Evolutionary conservation across 78 protist genomes (phyloP), one percentile per base, ranked within the genome.

Genomic region (Dictyostelium firmibasis): DNA sequence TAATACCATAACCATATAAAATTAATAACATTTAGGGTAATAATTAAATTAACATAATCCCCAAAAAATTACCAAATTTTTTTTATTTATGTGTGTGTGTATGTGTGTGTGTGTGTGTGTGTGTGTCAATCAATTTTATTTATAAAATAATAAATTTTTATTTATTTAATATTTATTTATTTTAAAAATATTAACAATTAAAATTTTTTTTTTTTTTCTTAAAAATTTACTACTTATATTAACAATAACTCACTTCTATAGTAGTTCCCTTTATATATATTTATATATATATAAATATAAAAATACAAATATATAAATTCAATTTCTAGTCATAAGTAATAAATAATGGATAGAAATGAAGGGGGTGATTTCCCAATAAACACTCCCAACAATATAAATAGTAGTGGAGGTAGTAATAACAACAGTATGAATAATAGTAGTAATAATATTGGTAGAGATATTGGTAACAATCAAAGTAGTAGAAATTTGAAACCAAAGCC

Each of bases 351-450:
- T 81, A 83, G 70, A 83, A 60, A 35, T 38, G 79, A 83, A 36
- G 91, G 50, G 38, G 92, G 92, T 20, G 92, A 85, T 75, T 43
- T 85, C 62, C 92, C 92, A 85, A 72, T 85, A 85, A 85, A 85
- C 77, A 75, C 75, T 8, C 91, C 91, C n/a, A 33, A 36, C 8
- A 83, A 75, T 36, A 27, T 20, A 72, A 53, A 38, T 53, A 62
- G 64, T 60, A 14, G 44, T 20, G 72, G 69, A 25, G 47, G 69
- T 29, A 23, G 69, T 36, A 8, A 60, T 31, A 18, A 64, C 18
- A 83, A 64, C 38, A 53, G 41, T 62, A 62, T 23, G 11, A 67
- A 18, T 14, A 84, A 72, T 43, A 60, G 62, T 67, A 36, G 53
- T 36, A 50, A 75, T 43, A 72, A 23, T 72, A 47, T 72, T 75